Conservation (phyloP, 768 basidiomycete species). For the Dacryopinax primogenitus region DNA sequence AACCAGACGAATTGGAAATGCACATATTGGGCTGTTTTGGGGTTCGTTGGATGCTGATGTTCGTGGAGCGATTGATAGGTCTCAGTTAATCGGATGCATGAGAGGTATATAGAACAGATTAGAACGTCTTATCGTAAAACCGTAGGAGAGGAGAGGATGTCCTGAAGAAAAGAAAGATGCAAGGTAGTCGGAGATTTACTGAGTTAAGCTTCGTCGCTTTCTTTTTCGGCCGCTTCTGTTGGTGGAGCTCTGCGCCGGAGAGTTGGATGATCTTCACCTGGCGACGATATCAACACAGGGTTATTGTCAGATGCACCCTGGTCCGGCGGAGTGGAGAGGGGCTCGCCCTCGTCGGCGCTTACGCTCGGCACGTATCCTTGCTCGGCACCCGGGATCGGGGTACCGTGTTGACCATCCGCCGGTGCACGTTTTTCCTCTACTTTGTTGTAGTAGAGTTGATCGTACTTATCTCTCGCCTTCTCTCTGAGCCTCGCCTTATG, state of each 20-base stretch:
- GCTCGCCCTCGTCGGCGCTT: not conserved
- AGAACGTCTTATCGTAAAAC: too few species aligned
- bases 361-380: not conserved
- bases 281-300: not conserved
- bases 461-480: not conserved
- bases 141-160: not conserved
- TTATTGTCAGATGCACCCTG: not conserved
- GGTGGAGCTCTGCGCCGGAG: constrained; percentile 7
- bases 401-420: not conserved
- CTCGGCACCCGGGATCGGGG: not conserved
- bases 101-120: too few species aligned
- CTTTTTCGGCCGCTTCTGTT: not conserved
- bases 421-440: not conserved
- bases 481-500: not conserved
- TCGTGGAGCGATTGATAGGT: not conserved
- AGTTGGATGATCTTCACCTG: not conserved
- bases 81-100: not conserved
- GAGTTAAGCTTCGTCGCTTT: not conserved
- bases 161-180: not conserved
- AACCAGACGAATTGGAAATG: not conserved
- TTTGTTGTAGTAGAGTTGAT: not conserved
- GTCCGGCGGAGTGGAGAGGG: not conserved
- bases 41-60: not conserved
- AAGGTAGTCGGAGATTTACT: not conserved
- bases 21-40: not conserved